Evolutionary conservation across 495 filamentous ascomycete species (phyloP).

Genomic region (Hypomontagnella submonticulosa): DNA sequence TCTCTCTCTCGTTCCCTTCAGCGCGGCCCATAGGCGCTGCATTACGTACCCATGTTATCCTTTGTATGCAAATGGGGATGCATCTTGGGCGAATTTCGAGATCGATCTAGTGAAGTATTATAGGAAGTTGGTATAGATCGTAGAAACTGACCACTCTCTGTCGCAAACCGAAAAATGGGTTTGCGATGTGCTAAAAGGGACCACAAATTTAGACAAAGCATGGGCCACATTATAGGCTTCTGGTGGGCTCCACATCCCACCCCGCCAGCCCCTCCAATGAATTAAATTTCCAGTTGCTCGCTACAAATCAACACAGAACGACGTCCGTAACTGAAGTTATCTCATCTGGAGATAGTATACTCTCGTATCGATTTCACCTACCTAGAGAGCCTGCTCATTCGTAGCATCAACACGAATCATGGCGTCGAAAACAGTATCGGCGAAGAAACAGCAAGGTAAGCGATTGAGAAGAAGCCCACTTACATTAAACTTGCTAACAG

Average conservation of each 20-base stretch:
- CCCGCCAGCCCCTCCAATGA: slow-evolving; percentile 40
- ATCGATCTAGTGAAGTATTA: background rate
- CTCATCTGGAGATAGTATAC: slow-evolving; percentile 20
- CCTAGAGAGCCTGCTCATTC: background rate
- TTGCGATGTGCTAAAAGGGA: slow-evolving; percentile 2
- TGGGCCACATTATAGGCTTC: slow-evolving; percentile 40
- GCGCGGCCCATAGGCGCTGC: background rate
- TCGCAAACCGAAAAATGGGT: slow-evolving; percentile 31
- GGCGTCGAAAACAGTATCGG: slow-evolving; percentile 56
- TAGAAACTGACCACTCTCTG: slow-evolving; percentile 12
- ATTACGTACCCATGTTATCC: slow-evolving; percentile 78
- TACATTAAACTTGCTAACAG: slow-evolving; percentile 35
- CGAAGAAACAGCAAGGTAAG: slow-evolving; percentile 88
- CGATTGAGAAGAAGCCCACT: slow-evolving; percentile 12
- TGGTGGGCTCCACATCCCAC: slow-evolving; percentile 28
- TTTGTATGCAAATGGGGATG: slow-evolving; percentile 96
- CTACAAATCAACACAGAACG: slow-evolving; percentile 11
- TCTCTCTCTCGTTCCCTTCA: background rate
- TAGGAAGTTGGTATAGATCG: slow-evolving; percentile 6
- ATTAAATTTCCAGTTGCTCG: slow-evolving; percentile 29
- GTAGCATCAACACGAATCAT: slow-evolving; percentile 39
- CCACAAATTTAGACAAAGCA: slow-evolving; percentile 39
- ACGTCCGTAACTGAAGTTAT: slow-evolving; percentile 34
- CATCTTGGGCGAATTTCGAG: slow-evolving; percentile 67
- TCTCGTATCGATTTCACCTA: slow-evolving; percentile 11